These are phyloP conservation scores for Silene vulgaris DNA, from an alignment of 179 eudicot species.

Conservation along the genomic window DNA sequence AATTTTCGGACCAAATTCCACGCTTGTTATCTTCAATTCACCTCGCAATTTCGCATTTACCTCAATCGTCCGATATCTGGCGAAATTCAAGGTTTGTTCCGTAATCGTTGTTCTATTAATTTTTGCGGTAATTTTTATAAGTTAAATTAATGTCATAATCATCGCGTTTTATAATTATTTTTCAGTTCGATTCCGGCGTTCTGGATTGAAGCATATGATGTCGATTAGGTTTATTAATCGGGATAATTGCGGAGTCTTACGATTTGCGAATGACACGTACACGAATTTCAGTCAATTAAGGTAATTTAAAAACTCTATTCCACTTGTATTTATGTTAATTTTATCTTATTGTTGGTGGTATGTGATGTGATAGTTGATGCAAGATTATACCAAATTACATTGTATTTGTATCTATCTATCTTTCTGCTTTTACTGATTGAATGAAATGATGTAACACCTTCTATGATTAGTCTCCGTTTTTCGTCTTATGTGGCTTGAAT, in stretches of 20 bases:
- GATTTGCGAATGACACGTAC: slow-evolving; percentile 13
- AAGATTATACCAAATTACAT: slow-evolving; percentile 10
- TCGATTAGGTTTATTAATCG: slow-evolving; percentile 1
- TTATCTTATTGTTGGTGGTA: slow-evolving; percentile 11
- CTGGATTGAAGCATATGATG: neutral
- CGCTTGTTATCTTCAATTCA: neutral
- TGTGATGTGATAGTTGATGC: slow-evolving; percentile 26
- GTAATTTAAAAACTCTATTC: neutral
- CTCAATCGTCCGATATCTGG: neutral
- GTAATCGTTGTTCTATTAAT: neutral
- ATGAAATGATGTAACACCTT: neutral
- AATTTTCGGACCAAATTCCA: neutral
- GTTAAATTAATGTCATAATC: neutral
- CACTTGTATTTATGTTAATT: slow-evolving; percentile 13
- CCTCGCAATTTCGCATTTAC: neutral
- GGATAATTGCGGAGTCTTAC: neutral
- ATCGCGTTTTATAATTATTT: neutral
- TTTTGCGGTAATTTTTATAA: neutral
- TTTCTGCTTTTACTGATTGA: neutral
- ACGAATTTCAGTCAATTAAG: slow-evolving; percentile 2
- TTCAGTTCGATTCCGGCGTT: slow-evolving; percentile 4
- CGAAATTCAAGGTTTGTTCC: slow-evolving; percentile 13
- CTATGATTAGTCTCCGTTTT: slow-evolving; percentile 8
- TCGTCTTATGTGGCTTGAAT: neutral
- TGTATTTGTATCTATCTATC: neutral